Base-by-base conservation (phyloP, 192 early-diverging fungal species). In the Coemansia sp. region DNA sequence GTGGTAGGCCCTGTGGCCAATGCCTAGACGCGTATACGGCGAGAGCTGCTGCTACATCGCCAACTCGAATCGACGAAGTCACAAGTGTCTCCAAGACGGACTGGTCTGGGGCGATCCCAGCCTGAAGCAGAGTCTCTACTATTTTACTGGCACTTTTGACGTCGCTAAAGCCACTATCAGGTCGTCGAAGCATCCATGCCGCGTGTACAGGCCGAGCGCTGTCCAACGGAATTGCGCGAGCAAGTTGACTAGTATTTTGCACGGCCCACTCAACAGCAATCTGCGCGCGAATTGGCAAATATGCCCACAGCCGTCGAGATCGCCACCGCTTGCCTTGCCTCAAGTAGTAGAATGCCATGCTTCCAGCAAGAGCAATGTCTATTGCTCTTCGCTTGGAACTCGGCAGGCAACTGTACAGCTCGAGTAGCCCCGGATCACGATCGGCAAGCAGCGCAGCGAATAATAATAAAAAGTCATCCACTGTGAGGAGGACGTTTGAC, bases 111-210 rank as follows among this genome's bases (percentile, higher is more conserved):
- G 37, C 45, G 9, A 70, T 19, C 2, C 37, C 68, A 4, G 11
- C 17, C 14, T 27, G 49, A 4, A 67, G 43, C 38, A 70, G 25
- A 2, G 31, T 35, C 1, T 19, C 51, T 7, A 76, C 60, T 9
- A 56, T 24, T 1, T 39, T 1, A 27, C 37, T 41, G 0, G 68
- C 68, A 1, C 40, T n/a, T 0, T 4, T 38, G 2, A 76, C 60
- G 19, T 66, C 68, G 6, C 4, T 25, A 35, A 70, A 70, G 29
- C 20, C 51, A 1, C n/a, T 9, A 22, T 2, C 46, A 8, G 74
- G 74, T 25, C 59, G 58, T 7, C 74, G 67, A 22, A 76, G 68
- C 59, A 70, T 76, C 63, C 74, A 70, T 12, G 53, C 74, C 2
- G 74, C 67, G 24, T 56, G 24, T 3, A 70, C 24, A 14, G 6